Evolutionary conservation across 2,329 filamentous ascomycete species (phyloP).

Genomic region (Colletotrichum sp.): DNA sequence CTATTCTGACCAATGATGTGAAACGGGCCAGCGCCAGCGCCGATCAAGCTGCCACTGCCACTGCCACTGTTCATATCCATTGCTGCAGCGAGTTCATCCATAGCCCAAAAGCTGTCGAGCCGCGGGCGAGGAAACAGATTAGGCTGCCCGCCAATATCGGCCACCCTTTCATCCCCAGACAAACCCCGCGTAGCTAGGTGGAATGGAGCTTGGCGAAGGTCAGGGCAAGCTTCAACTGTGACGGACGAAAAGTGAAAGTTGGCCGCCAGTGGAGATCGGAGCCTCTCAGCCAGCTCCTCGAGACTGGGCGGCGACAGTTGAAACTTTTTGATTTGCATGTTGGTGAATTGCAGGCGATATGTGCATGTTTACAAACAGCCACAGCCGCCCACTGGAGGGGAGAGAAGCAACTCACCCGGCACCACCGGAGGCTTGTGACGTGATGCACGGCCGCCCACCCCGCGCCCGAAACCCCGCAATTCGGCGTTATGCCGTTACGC

Average conservation of each 20-base stretch:
- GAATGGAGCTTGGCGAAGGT: conserved; percentile 41
- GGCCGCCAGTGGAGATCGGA: conserved; percentile 22
- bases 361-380: background rate
- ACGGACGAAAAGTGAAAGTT: conserved; percentile 28
- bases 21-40: conserved; percentile 48
- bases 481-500: background rate
- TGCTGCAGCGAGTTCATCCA: conserved; percentile 31
- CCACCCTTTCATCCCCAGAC: conserved; percentile 40
- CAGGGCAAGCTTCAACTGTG: conserved; percentile 34
- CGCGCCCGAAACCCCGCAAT: background rate
- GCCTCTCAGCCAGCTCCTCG: conserved; percentile 25
- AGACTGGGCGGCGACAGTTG: conserved; percentile 29
- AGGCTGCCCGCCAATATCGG: conserved; percentile 48
- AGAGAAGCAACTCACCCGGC: background rate
- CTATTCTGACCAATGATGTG: conserved; percentile 45
- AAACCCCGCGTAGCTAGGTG: conserved; percentile 42
- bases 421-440: background rate
- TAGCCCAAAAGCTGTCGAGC: conserved; percentile 36
- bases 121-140: conserved; percentile 42
- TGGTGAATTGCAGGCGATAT: background rate
- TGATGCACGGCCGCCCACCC: background rate
- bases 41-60: conserved; percentile 39
- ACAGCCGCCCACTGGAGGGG: background rate
- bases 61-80: conserved; percentile 38
- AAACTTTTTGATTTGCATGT: conserved; percentile 22